phyloP scores from a whole-genome alignment of 1,139 yeast genomes.

The Cylindricascospora bacillispora region DNA sequence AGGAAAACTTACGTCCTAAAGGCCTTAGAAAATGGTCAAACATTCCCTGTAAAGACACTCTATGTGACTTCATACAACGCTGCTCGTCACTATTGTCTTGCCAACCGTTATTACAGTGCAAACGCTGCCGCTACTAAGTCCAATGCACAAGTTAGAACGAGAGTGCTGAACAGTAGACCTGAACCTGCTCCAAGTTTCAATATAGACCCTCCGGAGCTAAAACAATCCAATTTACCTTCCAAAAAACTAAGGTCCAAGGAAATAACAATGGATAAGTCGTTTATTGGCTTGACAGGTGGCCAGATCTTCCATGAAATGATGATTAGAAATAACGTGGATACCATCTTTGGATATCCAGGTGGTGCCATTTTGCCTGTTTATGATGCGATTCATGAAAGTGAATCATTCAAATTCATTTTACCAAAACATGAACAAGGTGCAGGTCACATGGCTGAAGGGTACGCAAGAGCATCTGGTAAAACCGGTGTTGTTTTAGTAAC shows the following conservation, averaged over 20 bases:
- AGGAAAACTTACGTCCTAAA: background rate
- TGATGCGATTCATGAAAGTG: conserved; percentile 90
- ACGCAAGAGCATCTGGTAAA: conserved; percentile 88
- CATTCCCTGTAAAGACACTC: background rate
- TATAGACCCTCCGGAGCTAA: conserved; percentile 12
- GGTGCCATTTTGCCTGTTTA: conserved; percentile 97
- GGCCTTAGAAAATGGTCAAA: background rate
- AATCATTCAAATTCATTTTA: conserved; percentile 74
- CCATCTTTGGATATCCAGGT: conserved; percentile 92
- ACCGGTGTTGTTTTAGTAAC: conserved; percentile 98
- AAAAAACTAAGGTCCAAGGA: conserved; percentile 5
- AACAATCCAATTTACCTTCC: conserved; percentile 2
- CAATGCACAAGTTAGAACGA: background rate
- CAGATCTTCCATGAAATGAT: conserved; percentile 98
- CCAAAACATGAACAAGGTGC: conserved; percentile 99
- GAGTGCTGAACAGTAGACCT: conserved; percentile 29
- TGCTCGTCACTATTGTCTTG: background rate
- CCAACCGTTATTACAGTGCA: background rate
- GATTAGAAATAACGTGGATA: conserved; percentile 90
- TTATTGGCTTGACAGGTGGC: conserved; percentile 93
- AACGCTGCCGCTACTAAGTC: background rate
- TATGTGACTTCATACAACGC: background rate
- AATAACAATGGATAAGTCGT: conserved; percentile 57
- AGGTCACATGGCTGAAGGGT: conserved; percentile 99
- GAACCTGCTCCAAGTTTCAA: conserved; percentile 42